Evolutionary conservation across 176 grass and related monocot genomes (phyloP), one percentile per base, ranked within the genome.

Genomic region (Oryza rufipogon): DNA sequence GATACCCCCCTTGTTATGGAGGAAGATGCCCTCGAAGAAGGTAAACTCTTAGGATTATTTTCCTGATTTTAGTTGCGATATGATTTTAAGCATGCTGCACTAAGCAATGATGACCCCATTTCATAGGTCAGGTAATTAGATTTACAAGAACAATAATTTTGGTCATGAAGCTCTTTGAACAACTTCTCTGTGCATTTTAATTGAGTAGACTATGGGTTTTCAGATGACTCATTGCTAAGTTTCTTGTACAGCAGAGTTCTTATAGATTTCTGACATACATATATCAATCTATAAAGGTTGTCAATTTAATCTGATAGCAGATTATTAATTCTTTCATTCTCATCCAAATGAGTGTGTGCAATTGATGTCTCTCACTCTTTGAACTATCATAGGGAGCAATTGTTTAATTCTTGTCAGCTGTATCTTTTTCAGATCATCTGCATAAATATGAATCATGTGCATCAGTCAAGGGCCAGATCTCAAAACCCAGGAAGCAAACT

Each of bases 351-450:
- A 22, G 72, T 81, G 65, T 52, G 11, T 30, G 10, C 19, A 61
- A 63, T 75, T 75, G 65, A 47, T 48, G 39, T 76, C 47, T 80
- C 44, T 77, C 77, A 22, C 64, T 76, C 32, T 60, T 71, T 81
- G 44, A 87, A 84, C 48, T 88, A 76, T 46, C 25, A 61, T 47
- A 71, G 11, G 74, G 52, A 45, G 41, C 32, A 39, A 39, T 70
- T 83, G 41, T 44, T 86, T 64, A 83, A 83, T 47, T 23, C 46
- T 72, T 82, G 44, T 72, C 46, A 75, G 32, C 61, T 76, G 38
- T 52, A 56, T 79, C 46, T 60, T 90, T 75, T 33, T 71, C 97
- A 96, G 92, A 88, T 71, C 67, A 83, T 88, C 17, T 87, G 28
- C 65, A 80, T 51, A 78, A 34, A 6, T 86, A 78, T 87, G 85